Base-by-base conservation (phyloP, 768 basidiomycete species). In the Panaeolus papilionaceus region DNA sequence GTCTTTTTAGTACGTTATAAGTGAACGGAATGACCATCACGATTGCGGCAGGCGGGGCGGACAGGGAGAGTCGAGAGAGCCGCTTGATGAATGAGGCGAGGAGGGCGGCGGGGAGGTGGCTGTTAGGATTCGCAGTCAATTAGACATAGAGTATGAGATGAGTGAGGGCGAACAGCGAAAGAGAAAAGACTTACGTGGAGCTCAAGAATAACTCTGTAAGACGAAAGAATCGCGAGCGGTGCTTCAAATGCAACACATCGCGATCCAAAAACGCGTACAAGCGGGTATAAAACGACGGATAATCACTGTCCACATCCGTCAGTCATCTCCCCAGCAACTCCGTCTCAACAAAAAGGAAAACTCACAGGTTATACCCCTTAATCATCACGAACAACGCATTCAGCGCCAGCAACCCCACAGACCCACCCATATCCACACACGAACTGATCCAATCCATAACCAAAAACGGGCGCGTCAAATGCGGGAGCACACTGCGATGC, bases 51-150 rank as follows among this genome's bases (percentile, higher is more conserved):
- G 98, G 96, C 0, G 96, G 93, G 0, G 96, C 95, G 38, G 83
- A 81, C 11, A 99, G 84, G 8, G 95, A 91, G 2, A 99, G 84
- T 12, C 93, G 88, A 2, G 95, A 88, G 38, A 99, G 85, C 5
- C 94, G 90, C 77, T 99, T 99, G 74, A 98, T 83, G 78, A 99
- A 99, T 0, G 97, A 95, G 7, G 97, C 97, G 26, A 99, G 85
- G n/a, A 99, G 85, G 1, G 92, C 88, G 0, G 94, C 88, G 2
- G 98, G 95, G 14, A 99, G 83, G 78, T 96, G 95, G 4, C 95
- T 81, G 28, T 5, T 44, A 10, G 18, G 58, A 20, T 10, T 23
- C 38, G 23, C 23, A 23, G 23, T 23, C 23, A 23, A 23, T 23
- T 23, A 23, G 23, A 23, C 23, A 23, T 23, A 23, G 23, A 23